A percentile compares a stretch with the other conserved stretches of the same genome.
Evolutionary conservation across 1,139 yeast genomes (phyloP).

Genomic region (Candida tropicalis): DNA sequence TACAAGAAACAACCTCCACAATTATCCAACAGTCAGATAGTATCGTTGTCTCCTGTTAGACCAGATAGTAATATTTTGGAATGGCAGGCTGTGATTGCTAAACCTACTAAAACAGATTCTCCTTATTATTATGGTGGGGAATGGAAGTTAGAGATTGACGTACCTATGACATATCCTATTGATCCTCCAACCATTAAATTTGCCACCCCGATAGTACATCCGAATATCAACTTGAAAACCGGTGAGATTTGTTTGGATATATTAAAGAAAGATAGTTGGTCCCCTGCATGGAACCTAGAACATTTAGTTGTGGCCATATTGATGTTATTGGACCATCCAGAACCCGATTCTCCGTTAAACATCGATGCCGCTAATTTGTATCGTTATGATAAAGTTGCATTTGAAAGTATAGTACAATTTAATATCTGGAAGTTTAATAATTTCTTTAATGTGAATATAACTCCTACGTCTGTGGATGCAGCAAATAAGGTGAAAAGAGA

Average conservation of each 20-base stretch:
- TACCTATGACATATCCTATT: slow-evolving; percentile 65
- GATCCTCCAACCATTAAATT: slow-evolving; percentile 69
- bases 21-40: slow-evolving; percentile 37
- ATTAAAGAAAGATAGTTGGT: slow-evolving; percentile 66
- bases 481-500: slow-evolving; percentile 12
- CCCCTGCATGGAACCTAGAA: slow-evolving; percentile 85
- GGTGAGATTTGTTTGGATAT: slow-evolving; percentile 91
- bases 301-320: slow-evolving; percentile 73
- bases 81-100: slow-evolving; percentile 65
- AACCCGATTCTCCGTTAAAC: slow-evolving; percentile 83
- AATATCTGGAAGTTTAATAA: slow-evolving; percentile 46
- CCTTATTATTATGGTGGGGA: slow-evolving; percentile 50
- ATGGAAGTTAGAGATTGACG: slow-evolving; percentile 57
- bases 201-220: slow-evolving; percentile 63
- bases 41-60: slow-evolving; percentile 46
- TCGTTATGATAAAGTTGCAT: slow-evolving; percentile 56
- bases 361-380: slow-evolving; percentile 82
- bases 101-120: slow-evolving; percentile 51
- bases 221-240: slow-evolving; percentile 66
- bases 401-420: slow-evolving; percentile 64
- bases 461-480: slow-evolving; percentile 10
- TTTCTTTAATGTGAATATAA: slow-evolving; percentile 10
- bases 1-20: slow-evolving; percentile 24
- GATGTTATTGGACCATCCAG: slow-evolving; percentile 72
- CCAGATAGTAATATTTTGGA: slow-evolving; percentile 43